Evolutionary conservation across 2,329 filamentous ascomycete genomes (phyloP).

Genomic region (Colletotrichum spinosum): DNA sequence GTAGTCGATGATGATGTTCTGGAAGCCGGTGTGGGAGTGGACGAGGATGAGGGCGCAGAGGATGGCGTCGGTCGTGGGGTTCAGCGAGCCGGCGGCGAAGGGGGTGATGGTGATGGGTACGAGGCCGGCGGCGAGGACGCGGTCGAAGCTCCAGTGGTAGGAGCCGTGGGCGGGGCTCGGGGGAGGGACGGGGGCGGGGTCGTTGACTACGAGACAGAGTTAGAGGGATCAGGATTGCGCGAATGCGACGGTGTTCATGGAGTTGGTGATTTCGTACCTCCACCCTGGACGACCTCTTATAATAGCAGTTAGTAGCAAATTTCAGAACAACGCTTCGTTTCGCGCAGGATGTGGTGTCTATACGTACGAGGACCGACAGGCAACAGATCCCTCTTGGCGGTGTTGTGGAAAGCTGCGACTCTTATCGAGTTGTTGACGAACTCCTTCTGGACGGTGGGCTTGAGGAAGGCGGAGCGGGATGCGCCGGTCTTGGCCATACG

Average conservation of each 20-base stretch:
- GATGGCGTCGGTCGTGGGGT: conserved; percentile 87
- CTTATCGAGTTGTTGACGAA: conserved; percentile 56
- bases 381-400: conserved; percentile 79
- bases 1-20: conserved; percentile 92
- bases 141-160: conserved; percentile 99
- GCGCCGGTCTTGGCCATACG: conserved; percentile 50
- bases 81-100: conserved; percentile 91
- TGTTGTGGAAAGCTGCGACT: conserved; percentile 88
- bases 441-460: conserved; percentile 38
- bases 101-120: conserved; percentile 90
- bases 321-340: too few species aligned
- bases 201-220: conserved; percentile 74
- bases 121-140: conserved; percentile 81
- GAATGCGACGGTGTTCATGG: conserved; percentile 9
- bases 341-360: neutral
- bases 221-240: conserved; percentile 34
- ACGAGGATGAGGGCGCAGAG: conserved; percentile 86
- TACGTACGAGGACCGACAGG: conserved; percentile 86
- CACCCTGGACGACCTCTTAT: conserved; percentile 82
- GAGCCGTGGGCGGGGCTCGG: conserved; percentile 85
- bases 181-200: conserved; percentile 80
- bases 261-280: conserved; percentile 63
- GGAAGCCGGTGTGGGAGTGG: conserved; percentile 96
- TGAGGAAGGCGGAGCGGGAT: conserved; percentile 41
- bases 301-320: conserved; percentile 4